Percentiles rank a stretch among this genome's conserved stretches.
Conservation (phyloP, 371 early-diverging fungal species). For the Mucor racemosus region DNA sequence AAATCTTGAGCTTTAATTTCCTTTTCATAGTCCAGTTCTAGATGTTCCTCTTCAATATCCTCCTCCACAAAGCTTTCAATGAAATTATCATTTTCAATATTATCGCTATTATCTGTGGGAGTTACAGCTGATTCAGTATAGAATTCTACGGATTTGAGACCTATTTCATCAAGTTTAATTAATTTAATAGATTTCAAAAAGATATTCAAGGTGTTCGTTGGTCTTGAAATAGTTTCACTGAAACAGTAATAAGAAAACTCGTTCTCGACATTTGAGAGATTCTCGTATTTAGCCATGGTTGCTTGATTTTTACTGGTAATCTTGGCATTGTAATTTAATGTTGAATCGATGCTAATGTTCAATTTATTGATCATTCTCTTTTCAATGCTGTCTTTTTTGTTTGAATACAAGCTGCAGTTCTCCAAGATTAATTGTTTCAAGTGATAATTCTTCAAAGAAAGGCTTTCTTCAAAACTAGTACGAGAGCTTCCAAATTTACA, state of each 20-base stretch:
- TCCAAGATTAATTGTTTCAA: not conserved
- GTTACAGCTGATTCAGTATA: not conserved
- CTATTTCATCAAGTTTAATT: not conserved
- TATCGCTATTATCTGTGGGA: not conserved
- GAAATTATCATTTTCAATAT: not conserved
- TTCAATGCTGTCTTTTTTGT: not conserved
- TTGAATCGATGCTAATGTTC: not conserved
- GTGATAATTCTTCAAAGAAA: not conserved
- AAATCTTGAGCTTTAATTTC: not conserved
- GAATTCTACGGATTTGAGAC: not conserved
- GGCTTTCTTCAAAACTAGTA: not conserved
- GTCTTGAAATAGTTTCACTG: not conserved
- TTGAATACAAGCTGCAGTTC: not conserved
- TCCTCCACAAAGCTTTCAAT: not conserved
- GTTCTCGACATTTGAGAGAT: not conserved
- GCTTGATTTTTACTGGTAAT: not conserved
- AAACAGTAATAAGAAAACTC: not conserved
- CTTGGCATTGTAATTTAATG: not conserved
- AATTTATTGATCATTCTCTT: not conserved
- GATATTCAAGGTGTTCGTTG: not conserved
- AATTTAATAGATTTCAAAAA: not conserved
- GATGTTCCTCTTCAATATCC: not conserved
- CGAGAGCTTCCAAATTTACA: constrained; percentile 1
- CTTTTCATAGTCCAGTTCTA: not conserved
- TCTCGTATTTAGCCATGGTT: not conserved